Evolutionary conservation across 225 moss, liverwort and hornwort species (phyloP), one percentile per base, ranked within the genome.

Genomic region (Thuidium tamariscinum): DNA sequence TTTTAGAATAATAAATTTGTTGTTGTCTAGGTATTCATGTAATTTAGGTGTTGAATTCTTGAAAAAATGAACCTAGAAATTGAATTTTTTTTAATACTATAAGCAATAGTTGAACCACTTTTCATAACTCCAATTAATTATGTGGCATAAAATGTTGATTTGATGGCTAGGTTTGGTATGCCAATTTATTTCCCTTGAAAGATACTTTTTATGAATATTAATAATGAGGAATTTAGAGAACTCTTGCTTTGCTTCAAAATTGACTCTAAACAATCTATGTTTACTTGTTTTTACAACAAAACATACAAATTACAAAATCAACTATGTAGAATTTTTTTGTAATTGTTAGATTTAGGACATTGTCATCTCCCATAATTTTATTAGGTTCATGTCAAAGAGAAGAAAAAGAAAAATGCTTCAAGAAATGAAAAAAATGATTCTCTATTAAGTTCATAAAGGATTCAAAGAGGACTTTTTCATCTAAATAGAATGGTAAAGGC

Each of bases 51-150:
- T 0, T 67, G 1, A 23, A 39, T 41, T 26, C 26, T 69, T 69
- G 3, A 69, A 26, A 25, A 41, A 14, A 5, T 2, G n/a, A n/a
- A n/a, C n/a, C n/a, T n/a, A n/a, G n/a, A 15, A 41, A 5, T 69
- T 11, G 8, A 8, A 67, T 7, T 37, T 67, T 37, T 36, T 7
- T 13, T 14, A 14, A 36, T 14, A 7, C 1, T 69, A 2, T 4
- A 41, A 23, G 1, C 0, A 0, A 41, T 2, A 8, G 3, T 1
- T 1, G 0, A 41, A 41, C 1, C 0, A 1, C 0, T 26, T 41
- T 23, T 41, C 1, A 0, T 0, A 69, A 26, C 69, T 41, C 41
- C 26, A 26, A 41, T 41, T 26, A 70, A 42, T 42, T 13, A 70
- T 70, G 42, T 3, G 3, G 26, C 16, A 26, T 42, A 1, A 42